Evolutionary conservation across 1,139 yeast genomes (phyloP).

Genomic region (Protomyces arabidopsidicola): DNA sequence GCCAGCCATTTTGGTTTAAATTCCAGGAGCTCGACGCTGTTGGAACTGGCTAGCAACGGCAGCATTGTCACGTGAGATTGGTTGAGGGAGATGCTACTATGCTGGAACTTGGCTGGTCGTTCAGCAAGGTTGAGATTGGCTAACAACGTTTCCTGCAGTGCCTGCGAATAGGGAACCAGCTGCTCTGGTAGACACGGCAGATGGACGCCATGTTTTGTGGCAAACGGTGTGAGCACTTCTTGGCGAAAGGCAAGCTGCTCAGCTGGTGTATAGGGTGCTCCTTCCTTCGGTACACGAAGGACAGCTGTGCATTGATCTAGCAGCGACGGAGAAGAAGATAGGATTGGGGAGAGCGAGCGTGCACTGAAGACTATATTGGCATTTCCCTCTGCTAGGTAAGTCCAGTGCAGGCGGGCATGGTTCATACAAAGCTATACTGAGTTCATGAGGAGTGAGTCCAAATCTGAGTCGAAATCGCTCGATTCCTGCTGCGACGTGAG

Average conservation of each 20-base stretch:
- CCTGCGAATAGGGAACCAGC: background rate
- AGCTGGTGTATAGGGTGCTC: background rate
- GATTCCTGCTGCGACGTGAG: too few species aligned
- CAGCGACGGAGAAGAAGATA: background rate
- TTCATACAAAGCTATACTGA: background rate
- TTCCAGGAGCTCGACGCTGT: constrained; percentile 35
- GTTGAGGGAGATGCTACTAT: background rate
- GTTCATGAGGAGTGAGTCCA: too few species aligned
- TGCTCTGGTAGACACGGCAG: background rate
- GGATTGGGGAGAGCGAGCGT: background rate
- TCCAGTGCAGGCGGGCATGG: background rate
- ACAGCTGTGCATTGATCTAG: background rate
- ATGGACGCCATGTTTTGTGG: background rate
- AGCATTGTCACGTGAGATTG: background rate
- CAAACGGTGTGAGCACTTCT: background rate
- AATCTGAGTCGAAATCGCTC: too few species aligned
- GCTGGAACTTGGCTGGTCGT: background rate
- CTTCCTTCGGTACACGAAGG: constrained; percentile 6
- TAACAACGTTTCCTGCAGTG: background rate
- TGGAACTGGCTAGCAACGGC: background rate
- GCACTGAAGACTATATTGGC: constrained; percentile 9
- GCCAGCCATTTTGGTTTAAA: constrained; percentile 49
- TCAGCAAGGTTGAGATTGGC: background rate
- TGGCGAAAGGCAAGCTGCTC: background rate
- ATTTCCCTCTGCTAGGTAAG: constrained; percentile 21